A percentile compares a stretch with the other conserved stretches of the same genome.
Conservation (phyloP, 73 alveolate genomes). For the Strombidium stylifer region DNA sequence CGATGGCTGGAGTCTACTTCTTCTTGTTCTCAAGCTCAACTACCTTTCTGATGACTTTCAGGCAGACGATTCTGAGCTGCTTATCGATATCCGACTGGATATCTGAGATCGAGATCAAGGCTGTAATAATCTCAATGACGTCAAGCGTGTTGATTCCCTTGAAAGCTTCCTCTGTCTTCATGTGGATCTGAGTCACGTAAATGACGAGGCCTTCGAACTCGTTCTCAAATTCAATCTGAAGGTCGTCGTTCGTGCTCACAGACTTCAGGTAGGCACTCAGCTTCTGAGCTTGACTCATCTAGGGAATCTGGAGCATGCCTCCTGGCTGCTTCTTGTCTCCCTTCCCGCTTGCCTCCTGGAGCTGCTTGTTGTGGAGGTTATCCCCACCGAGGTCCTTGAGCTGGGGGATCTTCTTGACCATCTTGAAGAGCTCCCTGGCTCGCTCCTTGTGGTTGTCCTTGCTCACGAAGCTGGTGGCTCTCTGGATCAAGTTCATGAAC, state of each 20-base stretch:
- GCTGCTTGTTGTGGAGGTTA: background rate
- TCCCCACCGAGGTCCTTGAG: conserved; percentile 23
- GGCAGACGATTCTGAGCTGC: conserved; percentile 4
- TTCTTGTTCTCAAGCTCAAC: conserved; percentile 43
- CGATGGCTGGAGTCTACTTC: conserved; percentile 42
- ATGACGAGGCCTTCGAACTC: conserved; percentile 38
- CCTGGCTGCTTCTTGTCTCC: background rate
- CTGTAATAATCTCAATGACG: conserved; percentile 27
- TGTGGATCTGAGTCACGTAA: conserved; percentile 21
- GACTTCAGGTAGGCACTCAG: conserved; percentile 11
- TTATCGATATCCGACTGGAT: conserved; percentile 10
- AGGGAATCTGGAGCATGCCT: background rate
- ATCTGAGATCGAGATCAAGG: conserved; percentile 21
- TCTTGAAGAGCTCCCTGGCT: conserved; percentile 8
- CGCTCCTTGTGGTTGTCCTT: conserved; percentile 5
- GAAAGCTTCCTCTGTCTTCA: conserved; percentile 42
- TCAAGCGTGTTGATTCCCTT: conserved; percentile 48
- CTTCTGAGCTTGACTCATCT: conserved; percentile 17
- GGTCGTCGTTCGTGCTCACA: conserved; percentile 4
- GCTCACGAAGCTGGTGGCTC: conserved; percentile 1
- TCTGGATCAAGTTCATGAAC: background rate
- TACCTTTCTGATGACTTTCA: conserved; percentile 34
- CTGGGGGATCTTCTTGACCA: conserved; percentile 23
- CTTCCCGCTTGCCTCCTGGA: background rate
- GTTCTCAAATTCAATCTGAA: conserved; percentile 11